These are phyloP conservation scores for Drosera capensis DNA, from an alignment of 148 eudicot species.

Conservation along the genomic window DNA sequence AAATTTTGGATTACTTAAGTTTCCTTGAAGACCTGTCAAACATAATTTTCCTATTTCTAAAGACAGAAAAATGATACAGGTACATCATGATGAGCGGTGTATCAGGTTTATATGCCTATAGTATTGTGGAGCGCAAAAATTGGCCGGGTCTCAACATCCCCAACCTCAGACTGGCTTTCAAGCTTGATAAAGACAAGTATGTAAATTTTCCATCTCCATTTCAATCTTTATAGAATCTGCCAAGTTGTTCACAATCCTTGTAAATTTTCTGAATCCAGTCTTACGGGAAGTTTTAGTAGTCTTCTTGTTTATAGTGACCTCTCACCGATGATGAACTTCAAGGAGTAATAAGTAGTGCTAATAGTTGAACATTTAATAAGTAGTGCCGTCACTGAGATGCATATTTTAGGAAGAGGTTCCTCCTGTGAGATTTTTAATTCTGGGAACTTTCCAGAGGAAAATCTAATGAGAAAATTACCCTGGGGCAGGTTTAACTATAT, in stretches of 20 bases:
- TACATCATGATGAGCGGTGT: constrained; percentile 57
- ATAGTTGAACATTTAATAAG: no score
- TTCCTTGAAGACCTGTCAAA: neutral
- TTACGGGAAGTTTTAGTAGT: no score
- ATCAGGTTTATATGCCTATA: constrained; percentile 59
- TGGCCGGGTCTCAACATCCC: constrained; percentile 46
- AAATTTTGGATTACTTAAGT: neutral
- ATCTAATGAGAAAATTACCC: neutral
- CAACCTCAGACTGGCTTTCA: constrained; percentile 56
- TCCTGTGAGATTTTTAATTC: no score
- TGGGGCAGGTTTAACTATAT: constrained; percentile 28
- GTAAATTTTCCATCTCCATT: neutral
- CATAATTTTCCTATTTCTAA: neutral
- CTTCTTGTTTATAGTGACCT: no score
- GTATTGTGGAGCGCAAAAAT: constrained; percentile 42
- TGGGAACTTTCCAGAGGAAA: no score
- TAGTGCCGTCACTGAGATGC: no score
- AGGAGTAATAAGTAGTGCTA: no score
- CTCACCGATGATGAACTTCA: no score
- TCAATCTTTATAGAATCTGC: no score
- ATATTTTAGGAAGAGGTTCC: no score
- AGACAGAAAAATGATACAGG: constrained; percentile 15
- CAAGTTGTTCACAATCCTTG: no score
- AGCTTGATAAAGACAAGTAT: constrained; percentile 33
- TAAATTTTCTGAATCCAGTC: no score